These are phyloP conservation scores for Dipteronia sinensis DNA, from an alignment of 345 rosid genomes.

Conservation along the genomic window DNA sequence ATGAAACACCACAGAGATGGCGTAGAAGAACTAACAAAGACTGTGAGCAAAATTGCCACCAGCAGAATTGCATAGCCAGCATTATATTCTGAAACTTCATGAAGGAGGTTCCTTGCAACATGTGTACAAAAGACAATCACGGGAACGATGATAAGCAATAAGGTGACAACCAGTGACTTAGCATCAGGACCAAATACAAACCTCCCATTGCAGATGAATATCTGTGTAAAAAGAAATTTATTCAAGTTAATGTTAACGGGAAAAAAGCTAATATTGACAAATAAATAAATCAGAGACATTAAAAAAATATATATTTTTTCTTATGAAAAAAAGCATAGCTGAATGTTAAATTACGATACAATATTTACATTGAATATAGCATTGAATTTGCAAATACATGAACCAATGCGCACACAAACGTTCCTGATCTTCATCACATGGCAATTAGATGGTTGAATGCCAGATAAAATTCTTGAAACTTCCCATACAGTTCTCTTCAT, in stretches of 20 bases:
- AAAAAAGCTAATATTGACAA: slow-evolving; percentile 1
- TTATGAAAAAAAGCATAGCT: not conserved
- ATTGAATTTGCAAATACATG: not conserved
- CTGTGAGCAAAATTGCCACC: slow-evolving; percentile 43
- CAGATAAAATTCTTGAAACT: not conserved
- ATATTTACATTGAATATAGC: not conserved
- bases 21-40: slow-evolving; percentile 45
- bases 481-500: not conserved
- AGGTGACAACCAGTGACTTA: slow-evolving; percentile 41
- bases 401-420: not conserved
- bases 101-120: slow-evolving; percentile 46
- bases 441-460: not conserved
- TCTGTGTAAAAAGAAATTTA: slow-evolving; percentile 35
- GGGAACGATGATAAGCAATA: slow-evolving; percentile 51
- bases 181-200: slow-evolving; percentile 61
- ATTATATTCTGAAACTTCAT: slow-evolving; percentile 28
- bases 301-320: not conserved
- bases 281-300: not conserved
- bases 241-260: not conserved
- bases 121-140: slow-evolving; percentile 44
- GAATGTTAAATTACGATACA: not conserved
- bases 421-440: not conserved
- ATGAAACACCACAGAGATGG: slow-evolving; percentile 3
- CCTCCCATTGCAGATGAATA: slow-evolving; percentile 46
- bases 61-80: slow-evolving; percentile 41